Percentiles rank a stretch among this genome's conserved stretches.
Evolutionary conservation across 176 grass and related monocot genomes (phyloP).

Genomic region (Calamus simplicifolius): DNA sequence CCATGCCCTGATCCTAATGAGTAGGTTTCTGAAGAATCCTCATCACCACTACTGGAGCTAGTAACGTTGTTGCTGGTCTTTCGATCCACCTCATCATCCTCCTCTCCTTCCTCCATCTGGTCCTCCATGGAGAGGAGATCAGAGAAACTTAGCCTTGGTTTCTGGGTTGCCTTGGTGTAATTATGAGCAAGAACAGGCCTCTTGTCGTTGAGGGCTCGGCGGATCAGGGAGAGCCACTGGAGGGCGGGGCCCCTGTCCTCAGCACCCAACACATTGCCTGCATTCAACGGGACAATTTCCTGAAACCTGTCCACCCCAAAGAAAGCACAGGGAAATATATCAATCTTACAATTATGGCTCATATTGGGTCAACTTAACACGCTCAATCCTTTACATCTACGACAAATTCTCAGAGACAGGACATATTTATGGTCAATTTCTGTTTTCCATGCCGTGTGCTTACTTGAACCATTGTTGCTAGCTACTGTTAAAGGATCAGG

Average conservation of each 20-base stretch:
- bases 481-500: too few relatives aligned
- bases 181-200: not conserved
- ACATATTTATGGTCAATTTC: too few relatives aligned
- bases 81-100: not conserved
- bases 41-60: slow-evolving; percentile 27
- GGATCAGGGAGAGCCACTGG: slow-evolving; percentile 69
- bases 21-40: slow-evolving; percentile 3
- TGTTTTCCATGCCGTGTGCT: too few relatives aligned
- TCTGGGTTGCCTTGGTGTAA: not conserved
- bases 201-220: slow-evolving; percentile 28
- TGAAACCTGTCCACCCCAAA: slow-evolving; percentile 47
- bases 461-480: too few relatives aligned
- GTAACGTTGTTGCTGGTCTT: not conserved
- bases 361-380: too few relatives aligned
- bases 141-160: slow-evolving; percentile 34
- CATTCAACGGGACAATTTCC: slow-evolving; percentile 83
- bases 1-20: not conserved
- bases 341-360: not conserved
- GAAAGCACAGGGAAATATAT: not conserved
- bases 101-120: not conserved
- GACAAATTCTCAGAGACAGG: too few relatives aligned
- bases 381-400: too few relatives aligned
- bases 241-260: slow-evolving; percentile 52
- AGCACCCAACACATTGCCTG: slow-evolving; percentile 53
- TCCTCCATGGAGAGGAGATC: slow-evolving; percentile 25